Percentiles rank a stretch among this genome's conserved stretches.
These are phyloP conservation scores for Jackrogersella minutella DNA, from an alignment of 495 filamentous ascomycete species.

Conservation along the genomic window DNA sequence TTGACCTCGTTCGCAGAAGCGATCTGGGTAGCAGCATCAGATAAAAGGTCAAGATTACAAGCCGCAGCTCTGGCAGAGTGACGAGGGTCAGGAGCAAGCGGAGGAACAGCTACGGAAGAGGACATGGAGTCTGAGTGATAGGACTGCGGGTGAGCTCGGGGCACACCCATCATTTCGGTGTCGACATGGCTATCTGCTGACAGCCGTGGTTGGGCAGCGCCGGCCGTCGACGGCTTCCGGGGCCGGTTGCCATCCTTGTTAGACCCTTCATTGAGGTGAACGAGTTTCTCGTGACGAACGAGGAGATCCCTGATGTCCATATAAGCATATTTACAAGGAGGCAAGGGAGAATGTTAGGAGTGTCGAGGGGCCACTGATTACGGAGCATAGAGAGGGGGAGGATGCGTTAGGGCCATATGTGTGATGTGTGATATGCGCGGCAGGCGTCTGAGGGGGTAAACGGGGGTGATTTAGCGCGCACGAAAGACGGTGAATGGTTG, in stretches of 20 bases:
- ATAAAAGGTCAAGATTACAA: slow-evolving; percentile 61
- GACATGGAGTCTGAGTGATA: slow-evolving; percentile 51
- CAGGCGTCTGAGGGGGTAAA: slow-evolving; percentile 21
- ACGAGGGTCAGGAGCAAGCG: slow-evolving; percentile 52
- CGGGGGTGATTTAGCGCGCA: slow-evolving; percentile 36
- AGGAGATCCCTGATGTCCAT: slow-evolving; percentile 72
- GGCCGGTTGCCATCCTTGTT: slow-evolving; percentile 56
- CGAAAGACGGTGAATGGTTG: slow-evolving; percentile 37
- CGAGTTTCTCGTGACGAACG: slow-evolving; percentile 76
- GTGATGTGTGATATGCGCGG: slow-evolving; percentile 24
- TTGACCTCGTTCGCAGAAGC: slow-evolving; percentile 58
- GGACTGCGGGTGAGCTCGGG: slow-evolving; percentile 46
- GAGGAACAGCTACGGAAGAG: slow-evolving; percentile 46
- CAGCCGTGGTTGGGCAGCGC: slow-evolving; percentile 45
- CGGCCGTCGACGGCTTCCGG: slow-evolving; percentile 56
- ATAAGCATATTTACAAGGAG: slow-evolving; percentile 53
- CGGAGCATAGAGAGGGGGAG: slow-evolving; percentile 25
- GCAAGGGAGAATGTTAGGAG: slow-evolving; percentile 17
- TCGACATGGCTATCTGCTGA: slow-evolving; percentile 53
- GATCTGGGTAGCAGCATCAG: slow-evolving; percentile 60
- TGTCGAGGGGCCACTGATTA: slow-evolving; percentile 10
- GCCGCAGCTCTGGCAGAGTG: slow-evolving; percentile 53
- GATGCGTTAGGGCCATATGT: slow-evolving; percentile 30
- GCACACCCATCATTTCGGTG: slow-evolving; percentile 54
- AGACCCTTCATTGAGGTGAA: slow-evolving; percentile 69